phyloP scores from a whole-genome alignment of 371 early-diverging fungal species.

The Entomophthora muscae region DNA sequence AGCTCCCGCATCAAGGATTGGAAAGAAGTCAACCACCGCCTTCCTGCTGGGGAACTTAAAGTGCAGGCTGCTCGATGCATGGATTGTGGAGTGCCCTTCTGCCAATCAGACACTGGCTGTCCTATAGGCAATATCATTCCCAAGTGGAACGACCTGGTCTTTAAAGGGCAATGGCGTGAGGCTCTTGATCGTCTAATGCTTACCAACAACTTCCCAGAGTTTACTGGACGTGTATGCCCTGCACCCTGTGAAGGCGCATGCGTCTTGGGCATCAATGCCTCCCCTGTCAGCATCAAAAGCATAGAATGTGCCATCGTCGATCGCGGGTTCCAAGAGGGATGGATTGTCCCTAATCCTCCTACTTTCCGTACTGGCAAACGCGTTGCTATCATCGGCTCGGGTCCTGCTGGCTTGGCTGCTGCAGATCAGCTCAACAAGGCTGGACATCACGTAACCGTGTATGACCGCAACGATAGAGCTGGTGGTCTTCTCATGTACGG shows the following conservation, averaged over 20 bases:
- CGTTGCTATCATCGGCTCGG: slow-evolving; percentile 84
- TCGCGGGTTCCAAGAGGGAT: slow-evolving; percentile 82
- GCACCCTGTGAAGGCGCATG: slow-evolving; percentile 91
- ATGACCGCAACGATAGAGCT: slow-evolving; percentile 86
- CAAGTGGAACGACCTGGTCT: slow-evolving; percentile 94
- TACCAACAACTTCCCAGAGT: slow-evolving; percentile 97
- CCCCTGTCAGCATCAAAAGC: slow-evolving; percentile 87
- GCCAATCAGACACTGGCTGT: slow-evolving; percentile 90
- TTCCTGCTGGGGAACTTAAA: slow-evolving; percentile 57
- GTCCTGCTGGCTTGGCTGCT: slow-evolving; percentile 89
- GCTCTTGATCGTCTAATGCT: slow-evolving; percentile 80
- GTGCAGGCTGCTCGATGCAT: slow-evolving; percentile 93
- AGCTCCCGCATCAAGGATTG: slow-evolving; percentile 68
- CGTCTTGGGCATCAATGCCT: slow-evolving; percentile 75
- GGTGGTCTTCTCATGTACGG: slow-evolving; percentile 96
- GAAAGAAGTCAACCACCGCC: slow-evolving; percentile 81
- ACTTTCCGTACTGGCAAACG: slow-evolving; percentile 56
- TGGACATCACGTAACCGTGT: slow-evolving; percentile 84
- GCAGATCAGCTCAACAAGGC: slow-evolving; percentile 95
- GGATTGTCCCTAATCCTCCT: slow-evolving; percentile 80
- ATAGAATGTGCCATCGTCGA: slow-evolving; percentile 96
- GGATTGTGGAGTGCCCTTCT: slow-evolving; percentile 95
- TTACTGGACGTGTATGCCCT: slow-evolving; percentile 83
- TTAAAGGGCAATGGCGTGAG: slow-evolving; percentile 82
- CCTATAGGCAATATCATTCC: slow-evolving; percentile 95